Percentiles rank a stretch among this genome's conserved stretches.
phyloP scores from a whole-genome alignment of 2,329 filamentous ascomycete species.

The Fusarium globosum region DNA sequence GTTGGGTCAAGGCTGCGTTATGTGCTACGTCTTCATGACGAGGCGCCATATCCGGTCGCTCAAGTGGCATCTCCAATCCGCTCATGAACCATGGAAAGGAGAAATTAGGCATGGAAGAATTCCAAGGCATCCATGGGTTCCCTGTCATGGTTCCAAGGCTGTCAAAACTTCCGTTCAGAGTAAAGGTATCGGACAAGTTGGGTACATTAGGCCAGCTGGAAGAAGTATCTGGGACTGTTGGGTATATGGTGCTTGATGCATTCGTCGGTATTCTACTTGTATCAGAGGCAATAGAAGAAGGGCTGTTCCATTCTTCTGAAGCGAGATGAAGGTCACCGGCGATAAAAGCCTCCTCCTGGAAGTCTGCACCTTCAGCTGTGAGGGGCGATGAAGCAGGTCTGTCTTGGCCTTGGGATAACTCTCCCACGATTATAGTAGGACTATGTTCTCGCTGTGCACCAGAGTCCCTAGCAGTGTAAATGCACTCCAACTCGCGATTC shows the following conservation, averaged over 20 bases:
- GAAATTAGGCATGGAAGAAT: accelerated
- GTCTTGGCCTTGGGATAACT: accelerated
- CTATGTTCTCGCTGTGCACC: accelerated
- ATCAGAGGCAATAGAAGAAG: background rate
- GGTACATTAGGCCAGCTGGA: background rate
- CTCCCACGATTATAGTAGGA: accelerated
- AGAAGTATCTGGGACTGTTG: background rate
- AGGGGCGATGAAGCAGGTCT: background rate
- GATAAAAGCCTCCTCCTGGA: accelerated
- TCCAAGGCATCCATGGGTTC: background rate
- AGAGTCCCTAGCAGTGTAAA: accelerated
- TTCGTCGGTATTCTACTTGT: background rate
- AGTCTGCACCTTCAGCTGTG: background rate
- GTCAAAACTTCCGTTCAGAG: accelerated
- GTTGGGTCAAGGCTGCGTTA: accelerated
- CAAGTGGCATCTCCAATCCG: background rate
- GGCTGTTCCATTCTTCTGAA: background rate
- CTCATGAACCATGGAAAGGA: background rate
- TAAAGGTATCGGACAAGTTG: background rate
- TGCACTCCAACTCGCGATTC: accelerated
- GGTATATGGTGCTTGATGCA: background rate
- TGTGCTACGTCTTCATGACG: background rate
- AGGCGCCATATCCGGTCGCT: background rate
- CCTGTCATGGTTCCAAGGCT: accelerated
- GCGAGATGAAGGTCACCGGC: accelerated